These are phyloP conservation scores for Cyberlindnera maclurae DNA, from an alignment of 805 yeast genomes.

Conservation along the genomic window DNA sequence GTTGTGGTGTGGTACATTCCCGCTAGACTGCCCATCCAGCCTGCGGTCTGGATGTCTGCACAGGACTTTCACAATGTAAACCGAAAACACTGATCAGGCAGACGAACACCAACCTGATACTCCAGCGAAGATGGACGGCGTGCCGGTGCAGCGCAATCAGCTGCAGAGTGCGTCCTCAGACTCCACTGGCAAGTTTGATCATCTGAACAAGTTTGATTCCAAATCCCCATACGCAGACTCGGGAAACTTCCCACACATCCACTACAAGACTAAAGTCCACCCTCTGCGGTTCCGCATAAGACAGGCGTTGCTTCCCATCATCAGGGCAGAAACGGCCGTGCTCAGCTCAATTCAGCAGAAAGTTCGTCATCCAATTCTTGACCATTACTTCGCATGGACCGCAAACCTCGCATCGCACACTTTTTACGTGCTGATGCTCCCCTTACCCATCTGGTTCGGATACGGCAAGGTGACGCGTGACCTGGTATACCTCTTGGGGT, in stretches of 20 bases:
- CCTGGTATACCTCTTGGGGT: slow-evolving; percentile 58
- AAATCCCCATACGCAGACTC: slow-evolving; percentile 45
- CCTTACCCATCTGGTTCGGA: slow-evolving; percentile 81
- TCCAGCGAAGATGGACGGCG: too few species aligned
- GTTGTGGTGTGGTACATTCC: too few species aligned
- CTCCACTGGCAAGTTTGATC: slow-evolving; percentile 19
- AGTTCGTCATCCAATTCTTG: slow-evolving; percentile 45
- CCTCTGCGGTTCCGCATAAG: slow-evolving; percentile 51
- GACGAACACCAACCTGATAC: too few species aligned
- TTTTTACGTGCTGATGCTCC: slow-evolving; percentile 84
- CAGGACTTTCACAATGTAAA: too few species aligned
- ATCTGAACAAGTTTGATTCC: slow-evolving; percentile 20
- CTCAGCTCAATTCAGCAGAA: slow-evolving; percentile 50
- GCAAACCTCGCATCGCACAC: slow-evolving; percentile 92
- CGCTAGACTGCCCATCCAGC: too few species aligned
- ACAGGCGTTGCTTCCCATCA: slow-evolving; percentile 41
- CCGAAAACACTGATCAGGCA: too few species aligned
- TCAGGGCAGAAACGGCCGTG: slow-evolving; percentile 57
- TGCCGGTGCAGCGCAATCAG: neutral
- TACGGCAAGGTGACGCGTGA: slow-evolving; percentile 51
- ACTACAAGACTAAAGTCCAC: slow-evolving; percentile 54
- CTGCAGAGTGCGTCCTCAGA: neutral
- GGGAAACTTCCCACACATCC: slow-evolving; percentile 63
- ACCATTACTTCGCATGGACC: slow-evolving; percentile 75
- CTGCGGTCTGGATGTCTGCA: too few species aligned